Conservation (phyloP, 192 early-diverging fungal species). For the Backusella luteola region DNA sequence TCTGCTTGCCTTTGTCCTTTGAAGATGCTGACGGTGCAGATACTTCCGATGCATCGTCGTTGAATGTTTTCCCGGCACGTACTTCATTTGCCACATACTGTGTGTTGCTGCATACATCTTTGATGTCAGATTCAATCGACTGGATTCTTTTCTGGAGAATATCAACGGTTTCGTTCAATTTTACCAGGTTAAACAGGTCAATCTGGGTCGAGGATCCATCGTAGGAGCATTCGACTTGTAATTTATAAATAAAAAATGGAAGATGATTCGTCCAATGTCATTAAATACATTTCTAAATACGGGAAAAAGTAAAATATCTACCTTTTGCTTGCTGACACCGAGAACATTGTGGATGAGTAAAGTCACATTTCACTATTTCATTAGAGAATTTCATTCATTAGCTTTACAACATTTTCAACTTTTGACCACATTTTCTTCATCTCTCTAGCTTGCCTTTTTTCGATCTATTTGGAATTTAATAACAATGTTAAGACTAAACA, state of each 20-base stretch:
- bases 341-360: constrained; percentile 32
- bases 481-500: background rate
- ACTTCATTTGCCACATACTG: constrained; percentile 23
- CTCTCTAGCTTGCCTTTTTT: constrained; percentile 30
- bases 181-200: constrained; percentile 33
- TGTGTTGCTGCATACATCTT: constrained; percentile 17
- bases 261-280: background rate
- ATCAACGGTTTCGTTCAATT: constrained; percentile 26
- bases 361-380: constrained; percentile 38
- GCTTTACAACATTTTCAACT: background rate
- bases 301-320: background rate
- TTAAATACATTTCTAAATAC: constrained; percentile 1
- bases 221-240: constrained; percentile 29
- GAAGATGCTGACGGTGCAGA: background rate
- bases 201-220: constrained; percentile 34
- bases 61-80: background rate
- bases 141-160: constrained; percentile 17
- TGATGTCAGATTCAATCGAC: constrained; percentile 15
- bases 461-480: constrained; percentile 5
- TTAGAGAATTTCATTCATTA: background rate
- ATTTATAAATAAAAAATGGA: background rate
- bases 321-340: constrained; percentile 29
- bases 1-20: background rate
- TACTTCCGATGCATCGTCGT: constrained; percentile 1
- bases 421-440: background rate